phyloP scores from a whole-genome alignment of 1,284 basidiomycete genomes.

The Boletus hoseneyae region DNA sequence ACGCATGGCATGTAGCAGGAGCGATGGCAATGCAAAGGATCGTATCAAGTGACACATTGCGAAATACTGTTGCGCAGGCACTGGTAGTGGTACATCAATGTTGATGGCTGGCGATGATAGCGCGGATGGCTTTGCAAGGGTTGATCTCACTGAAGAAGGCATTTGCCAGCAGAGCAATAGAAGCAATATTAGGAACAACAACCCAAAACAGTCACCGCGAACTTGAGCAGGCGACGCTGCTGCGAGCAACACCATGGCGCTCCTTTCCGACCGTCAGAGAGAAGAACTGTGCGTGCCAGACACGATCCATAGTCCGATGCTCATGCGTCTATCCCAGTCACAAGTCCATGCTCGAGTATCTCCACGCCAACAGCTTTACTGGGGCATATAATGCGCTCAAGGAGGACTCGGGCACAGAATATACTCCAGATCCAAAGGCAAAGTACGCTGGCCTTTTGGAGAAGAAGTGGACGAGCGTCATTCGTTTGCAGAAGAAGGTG shows the following conservation, averaged over 20 bases:
- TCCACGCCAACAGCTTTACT: conserved; percentile 63
- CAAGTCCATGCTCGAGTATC: conserved; percentile 83
- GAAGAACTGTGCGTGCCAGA: conserved; percentile 70
- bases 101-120: too few species aligned
- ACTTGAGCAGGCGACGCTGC: neutral
- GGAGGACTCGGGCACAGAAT: conserved; percentile 57
- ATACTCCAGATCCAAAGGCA: conserved; percentile 77
- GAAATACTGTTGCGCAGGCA: conserved; percentile 25
- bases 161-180: too few species aligned
- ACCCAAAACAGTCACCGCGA: conserved; percentile 25
- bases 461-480: conserved; percentile 95
- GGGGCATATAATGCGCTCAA: conserved; percentile 65
- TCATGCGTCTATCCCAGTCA: conserved; percentile 49
- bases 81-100: conserved; percentile 30
- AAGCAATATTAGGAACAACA: conserved; percentile 29
- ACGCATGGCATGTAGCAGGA: too few species aligned
- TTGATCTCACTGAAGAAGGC: too few species aligned
- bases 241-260: conserved; percentile 37
- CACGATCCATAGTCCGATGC: conserved; percentile 6
- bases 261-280: conserved; percentile 75
- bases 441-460: conserved; percentile 83
- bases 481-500: conserved; percentile 91
- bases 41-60: too few species aligned
- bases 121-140: too few species aligned
- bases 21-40: too few species aligned